Percentiles rank a stretch among this genome's conserved stretches.
Conservation (phyloP, 2,329 filamentous ascomycete genomes). For the Neofusicoccum cordaticola region DNA sequence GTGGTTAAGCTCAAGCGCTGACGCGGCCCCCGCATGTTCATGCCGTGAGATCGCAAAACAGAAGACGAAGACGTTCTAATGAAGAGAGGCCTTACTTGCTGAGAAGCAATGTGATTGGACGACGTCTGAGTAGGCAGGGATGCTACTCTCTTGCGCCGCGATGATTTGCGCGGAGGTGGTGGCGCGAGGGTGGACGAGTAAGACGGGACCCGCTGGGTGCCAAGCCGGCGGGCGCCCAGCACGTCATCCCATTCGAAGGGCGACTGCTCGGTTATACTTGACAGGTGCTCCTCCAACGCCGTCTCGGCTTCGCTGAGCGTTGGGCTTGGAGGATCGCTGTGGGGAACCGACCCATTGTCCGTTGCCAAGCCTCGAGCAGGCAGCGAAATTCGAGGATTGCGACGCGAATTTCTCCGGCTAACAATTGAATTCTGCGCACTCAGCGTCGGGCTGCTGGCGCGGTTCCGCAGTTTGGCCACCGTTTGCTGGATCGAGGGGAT, state of each 20-base stretch:
- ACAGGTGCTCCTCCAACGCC: slow-evolving; percentile 26
- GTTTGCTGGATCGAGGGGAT: background rate
- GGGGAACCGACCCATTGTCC: slow-evolving; percentile 12
- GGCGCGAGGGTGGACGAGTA: background rate
- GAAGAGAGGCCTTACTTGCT: slow-evolving; percentile 15
- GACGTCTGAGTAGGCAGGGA: slow-evolving; percentile 22
- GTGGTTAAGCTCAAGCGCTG: slow-evolving; percentile 3
- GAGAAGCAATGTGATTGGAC: slow-evolving; percentile 30
- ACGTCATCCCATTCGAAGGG: slow-evolving; percentile 14
- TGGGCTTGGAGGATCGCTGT: slow-evolving; percentile 33
- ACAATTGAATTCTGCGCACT: background rate
- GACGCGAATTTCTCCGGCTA: slow-evolving; percentile 1
- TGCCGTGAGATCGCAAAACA: background rate
- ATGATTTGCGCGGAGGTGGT: slow-evolving; percentile 10
- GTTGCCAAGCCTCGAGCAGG: background rate
- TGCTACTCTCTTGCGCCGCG: slow-evolving; percentile 3
- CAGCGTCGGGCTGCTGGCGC: background rate
- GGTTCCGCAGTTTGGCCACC: background rate
- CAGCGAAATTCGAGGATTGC: background rate
- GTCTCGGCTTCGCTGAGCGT: slow-evolving; percentile 48
- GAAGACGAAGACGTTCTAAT: slow-evolving; percentile 7
- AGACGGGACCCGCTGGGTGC: background rate
- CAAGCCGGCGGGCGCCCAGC: slow-evolving; percentile 4
- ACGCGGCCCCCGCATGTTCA: background rate
- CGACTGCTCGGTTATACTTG: slow-evolving; percentile 3